Base-by-base conservation (phyloP, 768 basidiomycete genomes). In the Macrolepiota fuliginosa region DNA sequence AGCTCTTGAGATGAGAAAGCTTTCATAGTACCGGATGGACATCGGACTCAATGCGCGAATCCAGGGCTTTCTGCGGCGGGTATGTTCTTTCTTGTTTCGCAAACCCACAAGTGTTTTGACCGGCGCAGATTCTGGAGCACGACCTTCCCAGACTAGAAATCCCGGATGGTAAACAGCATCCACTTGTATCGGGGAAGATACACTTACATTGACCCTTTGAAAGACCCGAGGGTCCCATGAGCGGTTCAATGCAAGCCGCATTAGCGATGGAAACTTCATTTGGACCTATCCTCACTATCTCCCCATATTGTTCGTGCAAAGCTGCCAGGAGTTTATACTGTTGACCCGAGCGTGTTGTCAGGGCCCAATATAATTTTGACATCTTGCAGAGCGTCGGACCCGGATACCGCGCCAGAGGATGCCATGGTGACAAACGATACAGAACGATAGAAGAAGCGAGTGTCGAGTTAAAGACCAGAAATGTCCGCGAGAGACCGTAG, bases 391-490 rank as follows among this genome's bases (percentile, higher is more conserved):
- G 45, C 29, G 65, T 47, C 4, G 77, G 77, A 3, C 76, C 77
- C 32, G 77, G 76, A 62, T 73, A 75, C 17, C 62, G 66, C 10
- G 77, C 73, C 24, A 77, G 72, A 25, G 76, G 76, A 35, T 78
- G 76, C 60, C 68, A 71, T 4, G 75, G 68, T 1, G 77, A 78
- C n/a, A 78, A 62, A 37, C 77, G 75, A 65, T 77, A 77, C 4
- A 66, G 39, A 3, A 67, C 60, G 32, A 75, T 73, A 0, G 77
- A 76, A 25, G 22, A 24, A 27, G 13, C 22, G 25, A 49, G 47
- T 24, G 47, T 25, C 47, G 47, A 24, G 12, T 49, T 12, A 25
- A 49, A 49, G 12, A 24, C 22, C 5, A 12, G 1, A 10, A 49
- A 49, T 13, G 47, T 49, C 13, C 13, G 19, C 22, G 24, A 25